Evolutionary conservation across 176 grass and related monocot species (phyloP), one percentile per base, ranked within the genome.

Genomic region (Carex myosuroides): DNA sequence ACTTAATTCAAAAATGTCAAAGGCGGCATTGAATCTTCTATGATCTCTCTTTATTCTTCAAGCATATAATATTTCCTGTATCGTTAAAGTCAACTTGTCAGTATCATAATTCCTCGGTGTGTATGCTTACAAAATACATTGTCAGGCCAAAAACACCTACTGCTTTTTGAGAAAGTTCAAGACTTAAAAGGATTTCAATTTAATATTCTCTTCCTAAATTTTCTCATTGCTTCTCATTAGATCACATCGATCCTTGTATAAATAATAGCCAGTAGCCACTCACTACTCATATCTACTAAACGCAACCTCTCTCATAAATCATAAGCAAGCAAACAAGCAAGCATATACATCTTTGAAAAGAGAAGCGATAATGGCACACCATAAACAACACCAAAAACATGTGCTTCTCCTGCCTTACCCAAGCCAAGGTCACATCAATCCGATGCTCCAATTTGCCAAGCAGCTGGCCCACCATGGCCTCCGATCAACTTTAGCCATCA

Each of bases 401-500:
- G 37, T 88, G 29, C 54, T 97, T 32, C 70, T 93, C 17, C 81
- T 97, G 4, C 88, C 94, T 22, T 97, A 93, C 86, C 94, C 94
- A 9, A 90, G 85, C 88, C 94, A 97, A 84, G 94, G 94, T 85
- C 94, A 97, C 86, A 79, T 97, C 64, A 90, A 93, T 84, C 94
- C 91, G 13, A 85, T 97, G 91, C 87, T 97, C 64, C 94, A 93
- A 86, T 93, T 97, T 74, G 91, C 70, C 64, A 97, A 97, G 79
- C 86, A 87, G 64, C 84, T 91, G 32, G 64, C 86, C 13, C n/a
- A 83, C 61, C 85, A 91, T 56, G 91, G 91, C 70, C 50, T 90
- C 69, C 89, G 64, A n/a, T 71, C 85, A 30, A 93, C 94, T 44
- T 85, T 97, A 59, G 94, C 86, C 81, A 61, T 85, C 57, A 91